Evolutionary conservation across 345 rosid species (phyloP).

Genomic region (Populus davidiana): DNA sequence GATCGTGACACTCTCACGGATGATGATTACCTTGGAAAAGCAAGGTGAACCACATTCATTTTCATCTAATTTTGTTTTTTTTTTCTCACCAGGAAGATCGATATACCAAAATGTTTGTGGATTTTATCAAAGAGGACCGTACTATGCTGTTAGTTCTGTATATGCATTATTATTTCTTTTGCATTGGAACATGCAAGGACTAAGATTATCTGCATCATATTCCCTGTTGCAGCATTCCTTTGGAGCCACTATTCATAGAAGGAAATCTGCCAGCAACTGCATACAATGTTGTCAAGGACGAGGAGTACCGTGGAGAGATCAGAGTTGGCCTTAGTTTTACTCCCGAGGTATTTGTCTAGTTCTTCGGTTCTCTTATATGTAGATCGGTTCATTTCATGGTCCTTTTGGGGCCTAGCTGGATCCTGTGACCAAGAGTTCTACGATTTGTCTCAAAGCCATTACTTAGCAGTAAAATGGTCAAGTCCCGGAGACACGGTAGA

Average conservation of each 20-base stretch:
- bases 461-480: too few relatives aligned
- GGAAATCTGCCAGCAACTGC: slow-evolving; percentile 53
- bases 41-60: slow-evolving; percentile 18
- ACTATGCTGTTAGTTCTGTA: too few relatives aligned
- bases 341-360: slow-evolving; percentile 44
- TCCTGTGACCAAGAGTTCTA: too few relatives aligned
- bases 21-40: slow-evolving; percentile 37
- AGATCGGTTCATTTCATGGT: too few relatives aligned
- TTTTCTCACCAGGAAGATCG: too few relatives aligned
- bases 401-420: too few relatives aligned
- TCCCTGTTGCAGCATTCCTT: slow-evolving; percentile 44
- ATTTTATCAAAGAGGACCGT: too few relatives aligned
- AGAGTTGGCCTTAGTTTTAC: slow-evolving; percentile 61
- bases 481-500: too few relatives aligned
- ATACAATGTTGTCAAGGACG: slow-evolving; percentile 72
- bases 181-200: background rate
- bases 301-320: slow-evolving; percentile 62
- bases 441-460: too few relatives aligned
- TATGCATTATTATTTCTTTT: too few relatives aligned
- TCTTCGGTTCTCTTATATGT: background rate
- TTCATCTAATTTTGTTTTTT: background rate
- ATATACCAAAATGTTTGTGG: too few relatives aligned
- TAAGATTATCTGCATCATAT: background rate
- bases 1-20: slow-evolving; percentile 19
- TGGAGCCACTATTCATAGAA: slow-evolving; percentile 56